Percentiles rank a stretch among this genome's conserved stretches.
Evolutionary conservation across 106 monocot species (phyloP).

Genomic region (Dioscorea alata): DNA sequence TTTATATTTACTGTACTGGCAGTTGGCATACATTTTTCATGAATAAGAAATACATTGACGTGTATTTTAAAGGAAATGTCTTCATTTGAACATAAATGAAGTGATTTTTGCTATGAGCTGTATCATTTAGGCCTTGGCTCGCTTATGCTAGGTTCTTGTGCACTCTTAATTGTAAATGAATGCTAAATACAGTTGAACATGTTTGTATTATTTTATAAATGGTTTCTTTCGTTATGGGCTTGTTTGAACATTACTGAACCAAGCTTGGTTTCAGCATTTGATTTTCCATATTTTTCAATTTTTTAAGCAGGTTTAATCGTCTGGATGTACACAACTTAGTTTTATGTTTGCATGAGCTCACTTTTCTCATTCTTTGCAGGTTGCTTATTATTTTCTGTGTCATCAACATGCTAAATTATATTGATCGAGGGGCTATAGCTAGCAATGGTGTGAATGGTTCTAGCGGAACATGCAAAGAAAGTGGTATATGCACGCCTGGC

Average conservation of each 20-base stretch:
- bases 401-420: conserved; percentile 94
- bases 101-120: too few relatives aligned
- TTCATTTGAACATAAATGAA: too few relatives aligned
- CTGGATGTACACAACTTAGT: background rate
- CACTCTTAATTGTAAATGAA: background rate
- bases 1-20: too few relatives aligned
- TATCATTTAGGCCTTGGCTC: too few relatives aligned
- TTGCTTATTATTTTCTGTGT: conserved; percentile 86
- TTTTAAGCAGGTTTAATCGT: background rate
- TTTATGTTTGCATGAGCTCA: too few relatives aligned
- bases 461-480: conserved; percentile 46
- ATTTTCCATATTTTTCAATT: too few relatives aligned
- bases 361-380: conserved; percentile 35
- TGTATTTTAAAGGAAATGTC: too few relatives aligned
- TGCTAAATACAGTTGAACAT: background rate
- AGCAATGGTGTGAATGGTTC: conserved; percentile 97
- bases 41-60: too few relatives aligned
- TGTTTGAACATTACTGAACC: too few relatives aligned
- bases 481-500: conserved; percentile 68
- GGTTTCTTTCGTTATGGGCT: background rate
- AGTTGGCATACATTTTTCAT: too few relatives aligned
- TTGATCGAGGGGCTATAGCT: conserved; percentile 92
- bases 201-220: background rate
- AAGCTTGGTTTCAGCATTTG: too few relatives aligned
- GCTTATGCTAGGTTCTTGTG: background rate